Percentiles rank a stretch among this genome's conserved stretches.
phyloP scores from a whole-genome alignment of 164 flowering plant species.

The Cinnamomum chago region DNA sequence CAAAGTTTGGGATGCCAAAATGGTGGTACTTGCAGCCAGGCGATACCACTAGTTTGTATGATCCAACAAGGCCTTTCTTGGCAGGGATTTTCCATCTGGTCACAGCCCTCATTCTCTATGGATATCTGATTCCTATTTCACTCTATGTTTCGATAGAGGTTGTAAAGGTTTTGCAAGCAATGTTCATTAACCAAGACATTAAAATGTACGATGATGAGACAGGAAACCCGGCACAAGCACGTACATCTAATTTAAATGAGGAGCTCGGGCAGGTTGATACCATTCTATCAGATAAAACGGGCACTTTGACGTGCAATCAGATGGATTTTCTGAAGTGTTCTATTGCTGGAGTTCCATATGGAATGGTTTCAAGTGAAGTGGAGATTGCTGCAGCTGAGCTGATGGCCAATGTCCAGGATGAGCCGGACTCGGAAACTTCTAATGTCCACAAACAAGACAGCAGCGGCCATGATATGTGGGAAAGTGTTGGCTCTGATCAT shows the following conservation, averaged over 20 bases:
- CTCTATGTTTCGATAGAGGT: slow-evolving; percentile 82
- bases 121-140: slow-evolving; percentile 79
- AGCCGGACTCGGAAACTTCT: slow-evolving; percentile 11
- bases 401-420: slow-evolving; percentile 20
- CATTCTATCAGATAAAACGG: slow-evolving; percentile 87
- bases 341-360: slow-evolving; percentile 67
- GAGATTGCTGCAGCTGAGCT: slow-evolving; percentile 62
- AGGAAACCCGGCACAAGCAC: slow-evolving; percentile 67
- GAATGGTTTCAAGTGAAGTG: slow-evolving; percentile 65
- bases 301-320: slow-evolving; percentile 85
- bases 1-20: slow-evolving; percentile 36
- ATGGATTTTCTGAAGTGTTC: slow-evolving; percentile 92
- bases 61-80: slow-evolving; percentile 40
- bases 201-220: slow-evolving; percentile 75
- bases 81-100: slow-evolving; percentile 67
- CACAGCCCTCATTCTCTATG: slow-evolving; percentile 70
- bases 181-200: slow-evolving; percentile 66
- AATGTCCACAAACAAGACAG: slow-evolving; percentile 7
- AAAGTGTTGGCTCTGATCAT: slow-evolving; percentile 32
- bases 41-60: slow-evolving; percentile 41
- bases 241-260: slow-evolving; percentile 90
- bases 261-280: slow-evolving; percentile 90
- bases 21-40: slow-evolving; percentile 84
- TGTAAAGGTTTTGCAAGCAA: slow-evolving; percentile 79
- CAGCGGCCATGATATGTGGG: slow-evolving; percentile 12